These are phyloP conservation scores for Mycena sp. DNA, from an alignment of 1,284 basidiomycete species.

Conservation along the genomic window DNA sequence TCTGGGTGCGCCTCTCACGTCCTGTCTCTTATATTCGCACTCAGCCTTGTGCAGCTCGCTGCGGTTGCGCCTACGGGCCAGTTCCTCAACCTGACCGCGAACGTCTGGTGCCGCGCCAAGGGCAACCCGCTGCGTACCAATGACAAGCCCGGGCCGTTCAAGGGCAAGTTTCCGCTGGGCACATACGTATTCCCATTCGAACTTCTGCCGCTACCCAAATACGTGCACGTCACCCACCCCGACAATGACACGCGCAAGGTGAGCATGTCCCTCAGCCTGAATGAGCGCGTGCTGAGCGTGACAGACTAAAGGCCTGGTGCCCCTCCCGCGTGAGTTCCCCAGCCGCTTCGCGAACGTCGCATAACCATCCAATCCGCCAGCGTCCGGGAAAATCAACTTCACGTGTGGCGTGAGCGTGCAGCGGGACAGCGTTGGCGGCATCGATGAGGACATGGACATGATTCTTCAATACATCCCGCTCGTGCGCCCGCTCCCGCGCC, in stretches of 20 bases:
- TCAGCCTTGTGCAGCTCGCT: conserved; percentile 10
- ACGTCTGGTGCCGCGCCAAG: conserved; percentile 29
- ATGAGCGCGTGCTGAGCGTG: neutral
- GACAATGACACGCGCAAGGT: conserved; percentile 28
- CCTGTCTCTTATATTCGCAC: neutral
- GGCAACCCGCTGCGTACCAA: conserved; percentile 20
- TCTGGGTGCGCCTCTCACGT: conserved; percentile 16
- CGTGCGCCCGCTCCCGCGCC: conserved; percentile 3
- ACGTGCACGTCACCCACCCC: conserved; percentile 27
- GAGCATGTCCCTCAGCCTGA: neutral
- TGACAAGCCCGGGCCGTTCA: conserved; percentile 14
- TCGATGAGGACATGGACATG: conserved; percentile 45
- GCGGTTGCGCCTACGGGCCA: conserved; percentile 22
- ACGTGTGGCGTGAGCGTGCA: conserved; percentile 28
- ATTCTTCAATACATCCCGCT: conserved; percentile 28
- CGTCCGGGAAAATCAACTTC: conserved; percentile 25
- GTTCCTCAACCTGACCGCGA: conserved; percentile 23
- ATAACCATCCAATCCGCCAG: conserved; percentile 2
- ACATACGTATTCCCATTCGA: conserved; percentile 29
- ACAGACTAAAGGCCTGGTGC: conserved; percentile 23
- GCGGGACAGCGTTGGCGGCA: conserved; percentile 31
- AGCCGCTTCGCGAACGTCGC: neutral
- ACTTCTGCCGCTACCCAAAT: conserved; percentile 26
- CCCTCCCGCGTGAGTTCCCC: conserved; percentile 24
- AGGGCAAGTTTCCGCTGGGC: conserved; percentile 29